These are phyloP conservation scores for Amauroascus niger DNA, from an alignment of 2,329 filamentous ascomycete species.

Conservation along the genomic window DNA sequence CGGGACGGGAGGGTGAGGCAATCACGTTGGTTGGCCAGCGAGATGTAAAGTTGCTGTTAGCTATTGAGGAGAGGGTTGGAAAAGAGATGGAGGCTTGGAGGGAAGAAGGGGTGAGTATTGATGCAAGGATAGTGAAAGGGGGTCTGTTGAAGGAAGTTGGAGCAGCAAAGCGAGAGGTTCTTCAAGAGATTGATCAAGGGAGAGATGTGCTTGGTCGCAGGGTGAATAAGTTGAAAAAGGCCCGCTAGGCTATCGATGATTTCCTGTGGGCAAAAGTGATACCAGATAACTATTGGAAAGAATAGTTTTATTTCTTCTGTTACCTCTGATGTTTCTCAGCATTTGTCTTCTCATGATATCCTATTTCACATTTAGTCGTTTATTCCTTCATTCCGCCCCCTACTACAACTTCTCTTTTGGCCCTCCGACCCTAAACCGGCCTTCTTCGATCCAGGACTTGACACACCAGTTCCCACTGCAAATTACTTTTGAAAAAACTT, in stretches of 20 bases:
- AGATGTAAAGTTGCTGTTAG: slow-evolving; percentile 81
- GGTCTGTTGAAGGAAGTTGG: slow-evolving; percentile 71
- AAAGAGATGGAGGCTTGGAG: slow-evolving; percentile 71
- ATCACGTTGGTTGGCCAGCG: slow-evolving; percentile 87
- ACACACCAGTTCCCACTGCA: no score
- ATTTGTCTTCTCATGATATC: no score
- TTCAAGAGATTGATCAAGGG: slow-evolving; percentile 84
- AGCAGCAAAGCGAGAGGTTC: slow-evolving; percentile 89
- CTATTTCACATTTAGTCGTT: no score
- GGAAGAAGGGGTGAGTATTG: slow-evolving; percentile 90
- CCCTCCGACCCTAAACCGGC: no score
- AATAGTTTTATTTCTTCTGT: no score
- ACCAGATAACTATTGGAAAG: background rate
- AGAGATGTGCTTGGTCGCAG: slow-evolving; percentile 84
- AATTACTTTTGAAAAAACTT: no score
- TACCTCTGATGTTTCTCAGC: no score
- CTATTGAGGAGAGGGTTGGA: slow-evolving; percentile 74
- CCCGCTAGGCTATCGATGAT: slow-evolving; percentile 21
- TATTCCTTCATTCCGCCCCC: no score
- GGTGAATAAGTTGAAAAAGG: slow-evolving; percentile 41
- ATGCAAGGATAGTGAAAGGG: slow-evolving; percentile 75
- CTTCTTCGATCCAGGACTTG: no score
- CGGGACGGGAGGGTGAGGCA: slow-evolving; percentile 70
- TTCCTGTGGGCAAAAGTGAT: background rate
- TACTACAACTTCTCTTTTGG: no score